Evolutionary conservation across 192 early-diverging fungal genomes (phyloP).

Genomic region (Coemansia sp.): DNA sequence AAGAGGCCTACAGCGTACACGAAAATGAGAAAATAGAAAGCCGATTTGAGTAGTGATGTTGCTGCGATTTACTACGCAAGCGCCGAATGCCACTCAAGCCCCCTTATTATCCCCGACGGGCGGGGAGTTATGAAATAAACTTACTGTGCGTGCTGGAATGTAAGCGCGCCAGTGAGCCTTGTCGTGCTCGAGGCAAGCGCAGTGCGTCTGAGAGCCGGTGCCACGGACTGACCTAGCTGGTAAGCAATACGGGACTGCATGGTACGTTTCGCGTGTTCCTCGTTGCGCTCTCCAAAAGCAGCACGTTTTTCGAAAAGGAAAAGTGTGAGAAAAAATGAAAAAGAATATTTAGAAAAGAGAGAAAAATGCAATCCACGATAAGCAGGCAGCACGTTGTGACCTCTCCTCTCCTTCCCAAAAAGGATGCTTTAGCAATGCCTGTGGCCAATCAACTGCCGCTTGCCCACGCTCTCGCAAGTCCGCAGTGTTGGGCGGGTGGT

Average conservation of each 20-base stretch:
- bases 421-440: not conserved
- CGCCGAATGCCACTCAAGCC: slow-evolving; percentile 1
- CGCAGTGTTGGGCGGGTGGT: not conserved
- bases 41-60: not conserved
- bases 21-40: not conserved
- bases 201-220: slow-evolving; percentile 41
- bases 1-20: slow-evolving; percentile 22
- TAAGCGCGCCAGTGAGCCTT: slow-evolving; percentile 27
- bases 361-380: slow-evolving; percentile 6
- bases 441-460: not conserved
- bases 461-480: slow-evolving; percentile 16
- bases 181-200: slow-evolving; percentile 20
- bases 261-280: slow-evolving; percentile 6
- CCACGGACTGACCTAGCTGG: slow-evolving; percentile 42
- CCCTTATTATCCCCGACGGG: not conserved
- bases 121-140: slow-evolving; percentile 2
- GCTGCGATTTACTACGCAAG: slow-evolving; percentile 4
- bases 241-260: slow-evolving; percentile 51
- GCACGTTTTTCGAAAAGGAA: slow-evolving; percentile 11
- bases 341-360: not conserved
- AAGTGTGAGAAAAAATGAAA: slow-evolving; percentile 9
- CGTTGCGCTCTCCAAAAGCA: slow-evolving; percentile 3
- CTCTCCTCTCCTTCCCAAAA: not conserved
- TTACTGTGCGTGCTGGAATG: slow-evolving; percentile 49
- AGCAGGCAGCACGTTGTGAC: not conserved